Percentiles rank a stretch among this genome's conserved stretches.
Conservation (phyloP, 768 basidiomycete species). For the Xerocomellus intermedius region DNA sequence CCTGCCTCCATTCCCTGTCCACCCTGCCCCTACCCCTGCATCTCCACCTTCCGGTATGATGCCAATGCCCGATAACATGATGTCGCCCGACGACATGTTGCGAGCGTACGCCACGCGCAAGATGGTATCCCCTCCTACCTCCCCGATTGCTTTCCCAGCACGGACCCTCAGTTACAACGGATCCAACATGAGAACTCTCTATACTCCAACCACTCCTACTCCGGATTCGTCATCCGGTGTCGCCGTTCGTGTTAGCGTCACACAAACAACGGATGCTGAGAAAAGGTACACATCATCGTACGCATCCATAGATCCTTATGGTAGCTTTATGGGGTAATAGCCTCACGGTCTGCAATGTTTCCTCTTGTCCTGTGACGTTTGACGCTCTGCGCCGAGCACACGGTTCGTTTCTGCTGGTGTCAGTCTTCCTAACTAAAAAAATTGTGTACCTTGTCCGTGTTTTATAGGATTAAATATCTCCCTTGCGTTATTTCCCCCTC, state of each 20-base stretch:
- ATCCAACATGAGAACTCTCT: constrained; percentile 30
- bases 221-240: constrained; percentile 5
- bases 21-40: constrained; percentile 25
- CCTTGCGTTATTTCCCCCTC: neutral
- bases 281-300: constrained; percentile 29
- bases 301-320: constrained; percentile 26
- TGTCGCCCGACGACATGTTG: constrained; percentile 75
- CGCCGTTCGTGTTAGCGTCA: constrained; percentile 4
- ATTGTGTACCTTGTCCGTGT: constrained; percentile 17
- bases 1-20: constrained; percentile 34
- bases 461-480: constrained; percentile 4
- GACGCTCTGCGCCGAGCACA: neutral
- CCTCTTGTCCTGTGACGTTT: neutral
- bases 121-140: constrained; percentile 32
- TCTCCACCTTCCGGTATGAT: constrained; percentile 41
- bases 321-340: constrained; percentile 11
- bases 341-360: neutral
- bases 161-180: constrained; percentile 26
- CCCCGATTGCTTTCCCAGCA: constrained; percentile 31
- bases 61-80: constrained; percentile 39
- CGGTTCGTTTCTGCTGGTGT: neutral
- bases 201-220: constrained; percentile 20
- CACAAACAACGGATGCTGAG: constrained; percentile 11
- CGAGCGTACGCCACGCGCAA: constrained; percentile 63
- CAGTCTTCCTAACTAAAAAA: constrained; percentile 2